A percentile compares a stretch with the other conserved stretches of the same genome.
Evolutionary conservation across 352 stramenopile species (phyloP).

Genomic region (Phytophthora parvispora): DNA sequence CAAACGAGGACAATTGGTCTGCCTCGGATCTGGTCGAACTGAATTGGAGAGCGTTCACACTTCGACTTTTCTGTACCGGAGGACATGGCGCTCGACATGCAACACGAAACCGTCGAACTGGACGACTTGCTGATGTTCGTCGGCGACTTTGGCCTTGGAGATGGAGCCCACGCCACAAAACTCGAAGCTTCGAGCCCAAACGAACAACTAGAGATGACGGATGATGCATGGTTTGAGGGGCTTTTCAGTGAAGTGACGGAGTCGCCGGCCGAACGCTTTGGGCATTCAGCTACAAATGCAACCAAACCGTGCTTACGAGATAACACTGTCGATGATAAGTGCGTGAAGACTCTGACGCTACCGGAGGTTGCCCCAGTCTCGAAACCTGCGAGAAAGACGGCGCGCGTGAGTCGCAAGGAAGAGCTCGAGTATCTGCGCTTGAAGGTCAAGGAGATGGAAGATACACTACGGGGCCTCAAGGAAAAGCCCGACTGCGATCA

Average conservation of each 20-base stretch:
- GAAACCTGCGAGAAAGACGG: background rate
- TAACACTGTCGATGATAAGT: too few relatives aligned
- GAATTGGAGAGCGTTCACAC: background rate
- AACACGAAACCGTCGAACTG: slow-evolving; percentile 12
- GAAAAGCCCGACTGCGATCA: slow-evolving; percentile 1
- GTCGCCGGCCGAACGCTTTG: background rate
- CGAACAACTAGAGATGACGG: background rate
- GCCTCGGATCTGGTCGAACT: background rate
- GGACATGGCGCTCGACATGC: background rate
- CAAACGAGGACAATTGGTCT: background rate
- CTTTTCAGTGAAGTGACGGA: slow-evolving; percentile 16
- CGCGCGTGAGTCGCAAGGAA: slow-evolving; percentile 24
- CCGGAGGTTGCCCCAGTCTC: background rate
- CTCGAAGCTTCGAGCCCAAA: background rate
- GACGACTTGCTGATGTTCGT: slow-evolving; percentile 24
- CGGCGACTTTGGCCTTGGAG: background rate
- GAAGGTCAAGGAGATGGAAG: slow-evolving; percentile 41
- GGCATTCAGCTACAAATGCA: background rate
- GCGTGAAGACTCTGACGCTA: background rate
- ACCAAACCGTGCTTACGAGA: too few relatives aligned
- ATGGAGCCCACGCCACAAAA: background rate
- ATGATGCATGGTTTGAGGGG: slow-evolving; percentile 10
- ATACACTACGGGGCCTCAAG: slow-evolving; percentile 28
- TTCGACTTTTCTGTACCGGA: background rate
- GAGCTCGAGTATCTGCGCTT: slow-evolving; percentile 35